These are phyloP conservation scores for Euptelea pleiosperma DNA, from an alignment of 164 flowering plant species.

Conservation along the genomic window DNA sequence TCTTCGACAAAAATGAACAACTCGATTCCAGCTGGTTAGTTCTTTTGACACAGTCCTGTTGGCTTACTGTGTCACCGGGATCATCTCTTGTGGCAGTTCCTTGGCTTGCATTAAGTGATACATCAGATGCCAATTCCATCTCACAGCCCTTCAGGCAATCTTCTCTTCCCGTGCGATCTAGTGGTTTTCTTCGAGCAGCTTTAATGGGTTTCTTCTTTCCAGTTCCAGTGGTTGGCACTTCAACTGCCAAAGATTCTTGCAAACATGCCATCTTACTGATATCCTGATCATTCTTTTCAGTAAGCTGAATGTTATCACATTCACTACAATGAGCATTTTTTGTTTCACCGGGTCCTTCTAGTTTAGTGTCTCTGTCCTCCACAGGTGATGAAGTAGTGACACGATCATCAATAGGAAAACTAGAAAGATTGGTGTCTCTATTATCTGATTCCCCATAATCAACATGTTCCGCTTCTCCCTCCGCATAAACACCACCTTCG, in stretches of 20 bases:
- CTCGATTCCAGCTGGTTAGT: slow-evolving; percentile 15
- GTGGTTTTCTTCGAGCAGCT: slow-evolving; percentile 7
- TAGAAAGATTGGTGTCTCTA: background rate
- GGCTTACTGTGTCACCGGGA: slow-evolving; percentile 5
- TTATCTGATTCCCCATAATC: slow-evolving; percentile 15
- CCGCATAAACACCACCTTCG: slow-evolving; percentile 17
- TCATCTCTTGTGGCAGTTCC: slow-evolving; percentile 15
- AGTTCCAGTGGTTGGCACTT: slow-evolving; percentile 8
- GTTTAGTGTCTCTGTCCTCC: slow-evolving; percentile 14
- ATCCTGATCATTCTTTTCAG: slow-evolving; percentile 14
- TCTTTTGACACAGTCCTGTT: slow-evolving; percentile 21
- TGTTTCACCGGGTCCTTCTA: slow-evolving; percentile 20
- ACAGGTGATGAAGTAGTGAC: slow-evolving; percentile 7
- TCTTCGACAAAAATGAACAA: slow-evolving; percentile 16
- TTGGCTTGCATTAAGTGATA: slow-evolving; percentile 13
- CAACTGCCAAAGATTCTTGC: slow-evolving; percentile 19
- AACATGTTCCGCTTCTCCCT: slow-evolving; percentile 10
- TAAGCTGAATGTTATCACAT: background rate
- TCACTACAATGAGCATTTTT: slow-evolving; percentile 8
- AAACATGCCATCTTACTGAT: slow-evolving; percentile 14
- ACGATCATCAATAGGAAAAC: slow-evolving; percentile 10
- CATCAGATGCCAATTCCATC: slow-evolving; percentile 20
- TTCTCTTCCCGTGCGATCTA: slow-evolving; percentile 17
- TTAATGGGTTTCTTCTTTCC: slow-evolving; percentile 15
- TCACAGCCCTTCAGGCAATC: slow-evolving; percentile 17